Evolutionary conservation across 2,329 filamentous ascomycete genomes (phyloP).

Genomic region (Penicillium sp.): DNA sequence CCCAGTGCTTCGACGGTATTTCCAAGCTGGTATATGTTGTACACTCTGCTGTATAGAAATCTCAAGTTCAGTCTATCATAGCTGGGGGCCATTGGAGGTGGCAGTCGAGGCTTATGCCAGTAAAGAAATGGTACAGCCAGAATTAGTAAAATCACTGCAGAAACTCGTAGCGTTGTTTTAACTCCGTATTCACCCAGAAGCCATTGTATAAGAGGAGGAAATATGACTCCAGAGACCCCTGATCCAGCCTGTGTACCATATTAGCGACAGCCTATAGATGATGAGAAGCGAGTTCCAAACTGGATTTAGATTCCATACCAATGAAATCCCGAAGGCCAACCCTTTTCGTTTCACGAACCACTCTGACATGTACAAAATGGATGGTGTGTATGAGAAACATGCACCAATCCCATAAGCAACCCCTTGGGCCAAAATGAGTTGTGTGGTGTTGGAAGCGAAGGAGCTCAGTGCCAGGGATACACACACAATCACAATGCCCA

Average conservation of each 20-base stretch:
- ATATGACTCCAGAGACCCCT: conserved; percentile 31
- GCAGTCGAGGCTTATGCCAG: conserved; percentile 32
- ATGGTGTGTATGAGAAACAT: conserved; percentile 46
- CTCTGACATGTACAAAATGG: conserved; percentile 51
- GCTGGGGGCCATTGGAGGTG: conserved; percentile 13
- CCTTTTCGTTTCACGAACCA: conserved; percentile 52
- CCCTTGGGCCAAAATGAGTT: conserved; percentile 41
- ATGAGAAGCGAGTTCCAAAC: background rate
- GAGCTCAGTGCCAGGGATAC: conserved; percentile 39
- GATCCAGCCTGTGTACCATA: conserved; percentile 25
- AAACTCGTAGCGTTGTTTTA: conserved; percentile 26
- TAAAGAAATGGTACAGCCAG: conserved; percentile 38
- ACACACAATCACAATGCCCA: conserved; percentile 38
- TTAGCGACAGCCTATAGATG: background rate
- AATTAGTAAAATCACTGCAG: conserved; percentile 34
- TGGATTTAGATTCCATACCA: conserved; percentile 31
- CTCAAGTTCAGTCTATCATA: conserved; percentile 30
- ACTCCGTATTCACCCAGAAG: conserved; percentile 30
- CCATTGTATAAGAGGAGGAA: conserved; percentile 33
- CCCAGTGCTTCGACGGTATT: conserved; percentile 37
- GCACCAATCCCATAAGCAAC: conserved; percentile 48
- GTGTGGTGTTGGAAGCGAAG: conserved; percentile 39
- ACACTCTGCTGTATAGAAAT: conserved; percentile 29
- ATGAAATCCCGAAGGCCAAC: conserved; percentile 52
- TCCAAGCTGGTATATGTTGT: conserved; percentile 39